phyloP scores from a whole-genome alignment of 2,329 filamentous ascomycete species.

The Pseudogymnoascus sp. region DNA sequence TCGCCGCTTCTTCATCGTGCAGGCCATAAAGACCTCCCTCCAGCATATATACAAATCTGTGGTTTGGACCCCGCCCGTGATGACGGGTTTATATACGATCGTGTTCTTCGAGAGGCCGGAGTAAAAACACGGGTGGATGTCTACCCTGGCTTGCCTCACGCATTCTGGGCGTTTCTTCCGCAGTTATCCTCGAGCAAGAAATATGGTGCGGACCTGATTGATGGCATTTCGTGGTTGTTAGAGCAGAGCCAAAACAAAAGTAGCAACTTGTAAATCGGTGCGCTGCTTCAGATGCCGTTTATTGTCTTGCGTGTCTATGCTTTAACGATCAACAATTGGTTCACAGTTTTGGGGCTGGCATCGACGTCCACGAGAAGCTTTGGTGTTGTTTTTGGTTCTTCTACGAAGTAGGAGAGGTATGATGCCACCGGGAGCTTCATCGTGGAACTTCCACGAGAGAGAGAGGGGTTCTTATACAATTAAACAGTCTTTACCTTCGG shows the following conservation, averaged over 20 bases:
- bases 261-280: neutral
- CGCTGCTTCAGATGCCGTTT: neutral
- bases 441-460: neutral
- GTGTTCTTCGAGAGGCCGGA: constrained; percentile 36
- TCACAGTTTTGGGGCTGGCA: neutral
- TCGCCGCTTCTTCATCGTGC: constrained; percentile 30
- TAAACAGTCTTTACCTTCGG: neutral
- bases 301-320: neutral
- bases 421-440: too few species aligned
- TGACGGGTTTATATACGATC: constrained; percentile 45
- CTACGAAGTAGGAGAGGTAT: too few species aligned
- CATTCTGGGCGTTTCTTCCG: neutral
- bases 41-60: constrained; percentile 42
- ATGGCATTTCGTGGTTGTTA: constrained; percentile 10
- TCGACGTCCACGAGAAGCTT: neutral
- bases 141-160: neutral
- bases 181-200: neutral
- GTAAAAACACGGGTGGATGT: constrained; percentile 39
- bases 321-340: neutral
- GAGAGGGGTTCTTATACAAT: neutral
- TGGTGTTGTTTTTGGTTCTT: too few species aligned
- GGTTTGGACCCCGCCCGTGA: constrained; percentile 45
- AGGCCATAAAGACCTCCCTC: constrained; percentile 33
- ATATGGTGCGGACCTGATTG: neutral
- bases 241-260: neutral